Percentiles rank a stretch among this genome's conserved stretches.
Evolutionary conservation across 345 rosid genomes (phyloP).

Genomic region (Limnanthes douglasii): DNA sequence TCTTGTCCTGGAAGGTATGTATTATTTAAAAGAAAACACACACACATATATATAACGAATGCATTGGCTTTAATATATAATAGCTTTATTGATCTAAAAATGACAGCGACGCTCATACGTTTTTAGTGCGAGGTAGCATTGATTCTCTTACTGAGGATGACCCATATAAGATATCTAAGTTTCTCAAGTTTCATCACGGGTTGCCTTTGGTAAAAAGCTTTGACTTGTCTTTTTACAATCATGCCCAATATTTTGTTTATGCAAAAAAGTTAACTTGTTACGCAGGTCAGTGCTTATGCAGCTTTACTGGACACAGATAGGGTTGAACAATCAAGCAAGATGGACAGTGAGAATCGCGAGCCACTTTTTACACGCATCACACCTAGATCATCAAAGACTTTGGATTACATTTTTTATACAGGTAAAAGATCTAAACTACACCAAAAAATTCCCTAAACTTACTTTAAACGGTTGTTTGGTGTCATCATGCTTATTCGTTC

Average conservation of each 20-base stretch:
- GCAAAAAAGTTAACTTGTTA: background rate
- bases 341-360: background rate
- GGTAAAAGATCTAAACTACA: too few relatives aligned
- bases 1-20: slow-evolving; percentile 25
- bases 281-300: slow-evolving; percentile 7
- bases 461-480: too few relatives aligned
- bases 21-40: too few relatives aligned
- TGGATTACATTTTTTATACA: slow-evolving; percentile 9
- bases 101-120: slow-evolving; percentile 6
- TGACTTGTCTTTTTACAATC: background rate
- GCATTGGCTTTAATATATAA: too few relatives aligned
- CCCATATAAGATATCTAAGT: background rate
- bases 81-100: too few relatives aligned
- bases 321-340: slow-evolving; percentile 6
- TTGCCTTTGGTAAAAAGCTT: slow-evolving; percentile 8
- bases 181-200: slow-evolving; percentile 3
- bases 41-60: too few relatives aligned
- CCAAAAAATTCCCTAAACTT: too few relatives aligned
- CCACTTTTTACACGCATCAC: slow-evolving; percentile 4
- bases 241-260: background rate
- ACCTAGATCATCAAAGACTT: background rate
- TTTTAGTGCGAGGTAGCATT: slow-evolving; percentile 1
- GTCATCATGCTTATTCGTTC: too few relatives aligned
- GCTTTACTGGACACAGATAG: background rate
- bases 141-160: background rate